Evolutionary conservation across 1,139 yeast genomes (phyloP).

Genomic region (Diutina ranongensis): DNA sequence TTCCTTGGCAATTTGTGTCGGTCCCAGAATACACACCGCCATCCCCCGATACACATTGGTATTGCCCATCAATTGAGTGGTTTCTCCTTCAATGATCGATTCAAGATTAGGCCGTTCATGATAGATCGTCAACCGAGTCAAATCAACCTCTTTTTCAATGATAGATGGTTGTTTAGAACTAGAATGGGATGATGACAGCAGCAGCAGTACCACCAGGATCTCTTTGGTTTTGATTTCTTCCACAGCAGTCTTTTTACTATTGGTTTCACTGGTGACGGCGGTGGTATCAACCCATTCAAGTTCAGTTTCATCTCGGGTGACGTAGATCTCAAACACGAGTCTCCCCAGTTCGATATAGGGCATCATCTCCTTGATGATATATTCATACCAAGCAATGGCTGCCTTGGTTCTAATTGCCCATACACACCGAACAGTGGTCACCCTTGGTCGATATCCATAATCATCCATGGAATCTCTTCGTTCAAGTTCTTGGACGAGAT

Average conservation of each 20-base stretch:
- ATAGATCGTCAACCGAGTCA: not conserved
- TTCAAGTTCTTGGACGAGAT: slow-evolving; percentile 18
- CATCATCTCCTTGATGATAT: slow-evolving; percentile 19
- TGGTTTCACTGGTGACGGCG: not conserved
- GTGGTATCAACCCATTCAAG: not conserved
- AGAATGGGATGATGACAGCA: not conserved
- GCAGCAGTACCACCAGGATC: not conserved
- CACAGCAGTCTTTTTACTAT: not conserved
- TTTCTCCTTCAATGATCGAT: not conserved
- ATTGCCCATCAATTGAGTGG: not conserved
- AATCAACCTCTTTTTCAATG: not conserved
- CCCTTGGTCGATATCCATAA: slow-evolving; percentile 21
- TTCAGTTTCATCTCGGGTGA: slow-evolving; percentile 13
- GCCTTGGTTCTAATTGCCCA: slow-evolving; percentile 22
- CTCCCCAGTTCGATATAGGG: slow-evolving; percentile 17
- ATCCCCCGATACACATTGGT: not conserved
- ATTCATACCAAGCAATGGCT: slow-evolving; percentile 27
- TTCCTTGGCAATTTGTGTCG: not conserved
- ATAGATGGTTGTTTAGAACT: not conserved
- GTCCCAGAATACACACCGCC: not conserved
- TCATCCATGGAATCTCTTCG: slow-evolving; percentile 19
- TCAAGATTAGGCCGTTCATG: not conserved
- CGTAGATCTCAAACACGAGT: slow-evolving; percentile 16
- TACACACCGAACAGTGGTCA: slow-evolving; percentile 18
- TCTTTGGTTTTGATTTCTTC: not conserved